These are phyloP conservation scores for Solanum virginianum DNA, from an alignment of 257 asterid genomes.

Conservation along the genomic window DNA sequence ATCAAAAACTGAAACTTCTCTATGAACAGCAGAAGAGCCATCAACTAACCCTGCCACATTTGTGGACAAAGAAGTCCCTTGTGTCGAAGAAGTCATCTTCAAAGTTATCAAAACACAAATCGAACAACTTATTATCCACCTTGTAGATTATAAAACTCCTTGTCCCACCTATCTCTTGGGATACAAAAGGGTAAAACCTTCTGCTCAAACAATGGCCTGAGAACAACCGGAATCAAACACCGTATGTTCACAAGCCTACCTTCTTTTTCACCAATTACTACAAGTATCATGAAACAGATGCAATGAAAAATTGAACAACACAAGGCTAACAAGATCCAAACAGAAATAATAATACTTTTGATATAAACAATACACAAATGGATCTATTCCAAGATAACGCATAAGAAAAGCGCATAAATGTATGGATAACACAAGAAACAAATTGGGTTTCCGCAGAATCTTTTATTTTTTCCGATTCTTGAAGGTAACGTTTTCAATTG, in stretches of 20 bases:
- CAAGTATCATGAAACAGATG: conserved; percentile 63
- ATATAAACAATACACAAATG: background rate
- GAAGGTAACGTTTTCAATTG: background rate
- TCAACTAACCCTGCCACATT: conserved; percentile 57
- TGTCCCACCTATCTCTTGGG: conserved; percentile 78
- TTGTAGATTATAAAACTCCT: conserved; percentile 66
- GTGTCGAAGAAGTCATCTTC: conserved; percentile 70
- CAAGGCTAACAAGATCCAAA: background rate
- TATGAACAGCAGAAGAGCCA: conserved; percentile 27
- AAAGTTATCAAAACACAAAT: background rate
- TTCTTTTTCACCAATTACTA: conserved; percentile 22
- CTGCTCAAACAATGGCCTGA: conserved; percentile 60
- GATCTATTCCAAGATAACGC: background rate
- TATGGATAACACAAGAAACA: background rate
- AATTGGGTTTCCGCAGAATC: background rate
- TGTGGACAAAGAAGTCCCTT: conserved; percentile 50
- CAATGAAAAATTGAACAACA: background rate
- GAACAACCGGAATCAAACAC: conserved; percentile 40
- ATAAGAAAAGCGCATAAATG: background rate
- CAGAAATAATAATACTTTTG: background rate
- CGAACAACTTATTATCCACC: conserved; percentile 37
- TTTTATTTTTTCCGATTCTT: background rate
- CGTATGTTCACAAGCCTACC: conserved; percentile 71
- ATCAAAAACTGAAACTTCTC: conserved; percentile 45
- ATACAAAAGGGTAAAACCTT: conserved; percentile 34